phyloP scores from a whole-genome alignment of 2,329 filamentous ascomycete species.

The Parastagonospora avenae region DNA sequence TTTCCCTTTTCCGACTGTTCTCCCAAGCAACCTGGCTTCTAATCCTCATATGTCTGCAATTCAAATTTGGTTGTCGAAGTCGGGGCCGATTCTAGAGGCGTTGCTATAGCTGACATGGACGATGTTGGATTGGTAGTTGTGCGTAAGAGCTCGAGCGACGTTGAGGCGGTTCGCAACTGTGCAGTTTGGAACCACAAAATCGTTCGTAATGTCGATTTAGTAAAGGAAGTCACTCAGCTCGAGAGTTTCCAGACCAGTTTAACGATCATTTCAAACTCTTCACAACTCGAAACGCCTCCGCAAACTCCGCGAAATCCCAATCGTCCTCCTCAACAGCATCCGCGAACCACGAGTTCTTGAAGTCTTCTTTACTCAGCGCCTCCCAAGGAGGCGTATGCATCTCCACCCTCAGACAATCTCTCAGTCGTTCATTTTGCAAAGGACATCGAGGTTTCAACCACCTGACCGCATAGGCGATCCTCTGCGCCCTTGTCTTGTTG shows the following conservation, averaged over 20 bases:
- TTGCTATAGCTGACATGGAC: too few relatives aligned
- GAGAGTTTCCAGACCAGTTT: neutral
- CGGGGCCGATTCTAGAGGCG: too few relatives aligned
- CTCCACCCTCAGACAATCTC: slow-evolving; percentile 30
- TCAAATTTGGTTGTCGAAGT: too few relatives aligned
- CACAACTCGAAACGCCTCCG: slow-evolving; percentile 25
- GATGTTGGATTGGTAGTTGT: too few relatives aligned
- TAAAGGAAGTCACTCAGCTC: too few relatives aligned
- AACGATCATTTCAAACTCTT: slow-evolving; percentile 1
- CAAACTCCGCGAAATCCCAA: slow-evolving; percentile 35
- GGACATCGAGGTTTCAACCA: slow-evolving; percentile 33
- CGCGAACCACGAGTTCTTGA: slow-evolving; percentile 24
- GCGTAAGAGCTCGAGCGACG: too few relatives aligned
- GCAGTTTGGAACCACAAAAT: too few relatives aligned
- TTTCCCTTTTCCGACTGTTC: too few relatives aligned
- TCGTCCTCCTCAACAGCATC: slow-evolving; percentile 25
- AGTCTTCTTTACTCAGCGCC: slow-evolving; percentile 17
- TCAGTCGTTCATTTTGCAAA: slow-evolving; percentile 25
- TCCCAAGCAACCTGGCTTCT: too few relatives aligned
- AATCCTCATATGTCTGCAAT: too few relatives aligned
- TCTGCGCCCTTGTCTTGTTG: slow-evolving; percentile 32
- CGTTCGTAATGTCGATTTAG: too few relatives aligned
- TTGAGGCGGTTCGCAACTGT: too few relatives aligned
- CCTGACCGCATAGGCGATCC: slow-evolving; percentile 28
- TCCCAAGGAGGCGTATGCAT: slow-evolving; percentile 22